Conservation (phyloP, 371 early-diverging fungal species). For the Haplosporangium sp. region DNA sequence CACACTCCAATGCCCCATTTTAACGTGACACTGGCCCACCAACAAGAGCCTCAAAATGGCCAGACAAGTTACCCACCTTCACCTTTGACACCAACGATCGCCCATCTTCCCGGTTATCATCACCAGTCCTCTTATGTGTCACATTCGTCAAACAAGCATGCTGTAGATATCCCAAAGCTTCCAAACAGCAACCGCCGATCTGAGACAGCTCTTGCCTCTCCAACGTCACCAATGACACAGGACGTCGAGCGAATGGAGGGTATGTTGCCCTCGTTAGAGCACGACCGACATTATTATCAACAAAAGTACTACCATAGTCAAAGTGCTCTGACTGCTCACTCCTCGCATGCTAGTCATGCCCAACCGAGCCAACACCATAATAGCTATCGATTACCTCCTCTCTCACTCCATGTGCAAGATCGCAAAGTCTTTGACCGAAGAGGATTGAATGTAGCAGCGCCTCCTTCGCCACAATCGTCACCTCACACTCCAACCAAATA, state of each 20-base stretch:
- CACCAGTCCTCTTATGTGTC: conserved; percentile 18
- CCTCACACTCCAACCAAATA: conserved; percentile 52
- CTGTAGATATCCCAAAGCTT: conserved; percentile 10
- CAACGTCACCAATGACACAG: conserved; percentile 50
- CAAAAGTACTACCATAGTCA: conserved; percentile 14
- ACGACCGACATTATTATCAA: conserved; percentile 15
- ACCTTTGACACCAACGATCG: conserved; percentile 36
- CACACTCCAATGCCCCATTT: conserved; percentile 53
- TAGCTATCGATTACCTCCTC: conserved; percentile 31
- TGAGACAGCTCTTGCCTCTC: conserved; percentile 31
- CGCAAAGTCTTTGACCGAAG: conserved; percentile 16
- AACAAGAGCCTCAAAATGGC: conserved; percentile 1
- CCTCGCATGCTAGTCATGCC: conserved; percentile 41
- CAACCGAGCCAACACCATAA: conserved; percentile 9
- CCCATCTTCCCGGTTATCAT: conserved; percentile 12
- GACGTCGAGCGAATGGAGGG: conserved; percentile 55
- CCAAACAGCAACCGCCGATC: conserved; percentile 16
- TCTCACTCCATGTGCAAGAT: conserved; percentile 25
- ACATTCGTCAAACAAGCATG: conserved; percentile 8
- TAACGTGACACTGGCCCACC: conserved; percentile 21
- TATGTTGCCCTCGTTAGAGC: conserved; percentile 21
- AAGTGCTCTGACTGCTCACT: conserved; percentile 9
- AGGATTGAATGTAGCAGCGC: conserved; percentile 12
- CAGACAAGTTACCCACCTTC: conserved; percentile 16
- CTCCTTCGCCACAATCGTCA: conserved; percentile 52